Evolutionary conservation across 2,329 filamentous ascomycete species (phyloP).

Genomic region (Talaromyces verruculosus): DNA sequence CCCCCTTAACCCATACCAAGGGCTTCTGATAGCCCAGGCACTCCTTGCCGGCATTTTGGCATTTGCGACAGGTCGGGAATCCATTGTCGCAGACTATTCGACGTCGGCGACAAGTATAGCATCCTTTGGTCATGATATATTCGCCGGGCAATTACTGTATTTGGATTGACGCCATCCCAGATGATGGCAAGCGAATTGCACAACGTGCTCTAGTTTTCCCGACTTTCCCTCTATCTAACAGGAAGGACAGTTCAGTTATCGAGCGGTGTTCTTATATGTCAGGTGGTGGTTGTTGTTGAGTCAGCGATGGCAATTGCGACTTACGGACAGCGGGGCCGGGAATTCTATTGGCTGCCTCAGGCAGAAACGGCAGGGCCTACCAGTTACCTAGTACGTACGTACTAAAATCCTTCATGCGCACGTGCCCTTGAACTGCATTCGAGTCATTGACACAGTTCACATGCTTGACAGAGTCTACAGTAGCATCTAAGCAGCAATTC

Average conservation of each 20-base stretch:
- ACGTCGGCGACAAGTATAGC: slow-evolving; percentile 47
- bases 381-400: background rate
- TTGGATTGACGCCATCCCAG: slow-evolving; percentile 1
- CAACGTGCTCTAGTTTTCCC: background rate
- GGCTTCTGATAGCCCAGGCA: slow-evolving; percentile 47
- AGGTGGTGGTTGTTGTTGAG: background rate
- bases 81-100: slow-evolving; percentile 47
- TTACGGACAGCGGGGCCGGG: slow-evolving; percentile 2
- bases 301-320: background rate
- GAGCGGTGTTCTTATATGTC: background rate
- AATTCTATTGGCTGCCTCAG: background rate
- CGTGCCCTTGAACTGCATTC: background rate
- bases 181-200: slow-evolving; percentile 2
- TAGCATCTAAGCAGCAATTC: background rate
- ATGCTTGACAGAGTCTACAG: background rate
- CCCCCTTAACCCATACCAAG: slow-evolving; percentile 45
- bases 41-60: slow-evolving; percentile 44
- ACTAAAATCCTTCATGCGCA: background rate
- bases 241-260: background rate
- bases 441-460: background rate
- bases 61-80: slow-evolving; percentile 45
- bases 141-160: background rate
- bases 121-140: slow-evolving; percentile 42
- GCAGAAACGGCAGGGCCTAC: background rate
- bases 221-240: background rate